phyloP scores from a whole-genome alignment of 768 basidiomycete species.

The Macrolepiota albuminosa region DNA sequence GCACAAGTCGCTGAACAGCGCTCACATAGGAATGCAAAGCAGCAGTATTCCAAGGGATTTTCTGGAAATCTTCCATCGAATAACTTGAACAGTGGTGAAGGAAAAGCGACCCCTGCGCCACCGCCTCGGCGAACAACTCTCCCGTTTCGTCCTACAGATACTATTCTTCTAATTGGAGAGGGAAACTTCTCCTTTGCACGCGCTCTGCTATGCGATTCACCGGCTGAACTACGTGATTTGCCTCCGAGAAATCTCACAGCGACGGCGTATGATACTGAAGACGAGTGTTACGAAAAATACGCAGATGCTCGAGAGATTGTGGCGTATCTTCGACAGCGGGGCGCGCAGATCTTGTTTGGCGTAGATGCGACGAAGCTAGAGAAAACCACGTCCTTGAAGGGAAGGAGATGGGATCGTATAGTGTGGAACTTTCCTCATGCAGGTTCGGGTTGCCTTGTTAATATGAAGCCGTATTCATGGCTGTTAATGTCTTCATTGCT shows the following conservation, averaged over 20 bases:
- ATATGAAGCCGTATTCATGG: background rate
- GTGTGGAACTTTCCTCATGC: constrained; percentile 98
- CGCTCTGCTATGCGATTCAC: constrained; percentile 53
- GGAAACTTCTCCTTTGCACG: constrained; percentile 92
- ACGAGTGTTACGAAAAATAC: constrained; percentile 78
- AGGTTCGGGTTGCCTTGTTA: constrained; percentile 40
- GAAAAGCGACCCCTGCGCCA: constrained; percentile 29
- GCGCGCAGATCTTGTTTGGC: constrained; percentile 70
- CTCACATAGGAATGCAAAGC: constrained; percentile 26
- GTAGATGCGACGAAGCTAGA: constrained; percentile 83
- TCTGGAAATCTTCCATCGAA: constrained; percentile 1
- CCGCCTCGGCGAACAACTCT: constrained; percentile 41
- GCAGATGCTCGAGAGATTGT: constrained; percentile 66
- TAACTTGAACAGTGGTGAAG: constrained; percentile 27
- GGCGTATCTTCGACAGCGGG: constrained; percentile 43
- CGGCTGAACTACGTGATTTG: constrained; percentile 45
- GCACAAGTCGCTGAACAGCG: constrained; percentile 49
- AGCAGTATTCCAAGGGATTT: constrained; percentile 11
- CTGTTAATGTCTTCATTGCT: background rate
- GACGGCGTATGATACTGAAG: constrained; percentile 80
- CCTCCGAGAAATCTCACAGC: constrained; percentile 71
- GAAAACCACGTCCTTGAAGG: constrained; percentile 51
- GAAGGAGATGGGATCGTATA: constrained; percentile 67
- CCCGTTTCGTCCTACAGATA: constrained; percentile 62
- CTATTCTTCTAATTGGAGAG: constrained; percentile 81